Base-by-base conservation (phyloP, 2,329 filamentous ascomycete genomes). In the Ilyonectria destructans region DNA sequence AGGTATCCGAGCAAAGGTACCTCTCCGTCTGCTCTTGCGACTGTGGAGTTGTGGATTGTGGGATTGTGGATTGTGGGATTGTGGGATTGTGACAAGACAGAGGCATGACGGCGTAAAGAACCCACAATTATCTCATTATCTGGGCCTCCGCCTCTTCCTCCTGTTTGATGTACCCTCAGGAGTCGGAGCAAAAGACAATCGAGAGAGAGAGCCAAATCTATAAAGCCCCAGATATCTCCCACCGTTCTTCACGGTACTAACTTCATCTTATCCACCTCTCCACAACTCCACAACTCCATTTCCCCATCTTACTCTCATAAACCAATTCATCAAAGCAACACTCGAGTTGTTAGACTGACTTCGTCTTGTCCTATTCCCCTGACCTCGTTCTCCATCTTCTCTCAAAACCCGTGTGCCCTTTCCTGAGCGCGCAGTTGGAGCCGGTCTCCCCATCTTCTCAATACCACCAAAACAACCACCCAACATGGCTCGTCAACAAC, bases 191-290 rank as follows among this genome's bases (percentile, higher is more conserved):
- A 48, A 49, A 68, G 45, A 62, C 58, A 61, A 67, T 55, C 15
- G 51, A 59, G 65, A 57, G 58, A 56, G 12, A 13, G n/a, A 35
- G 56, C 54, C 43, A 72, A 70, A 71, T 71, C 69, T 82, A 82
- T 82, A 81, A 81, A 80, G 74, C 60, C 69, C 40, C 63, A 61
- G 58, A 62, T 65, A 56, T 68, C 73, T 77, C 78, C 79, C 79
- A 82, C 81, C 81, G 81, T 82, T 82, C 79, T 71, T 78, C 79
- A 82, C 81, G 81, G 81, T 82, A 80, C 73, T 45, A 52, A 66
- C 55, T 56, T 59, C 63, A 71, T 60, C 56, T 6, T 31, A 54
- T 54, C 49, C 29, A 54, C 29, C 29, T 33, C 29, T 52, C 49
- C 17, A 52, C 19, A 5, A 17, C 29, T 35, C 17, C 17, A n/a